Base-by-base conservation (phyloP, 148 eudicot species). In the Simmondsia chinensis region DNA sequence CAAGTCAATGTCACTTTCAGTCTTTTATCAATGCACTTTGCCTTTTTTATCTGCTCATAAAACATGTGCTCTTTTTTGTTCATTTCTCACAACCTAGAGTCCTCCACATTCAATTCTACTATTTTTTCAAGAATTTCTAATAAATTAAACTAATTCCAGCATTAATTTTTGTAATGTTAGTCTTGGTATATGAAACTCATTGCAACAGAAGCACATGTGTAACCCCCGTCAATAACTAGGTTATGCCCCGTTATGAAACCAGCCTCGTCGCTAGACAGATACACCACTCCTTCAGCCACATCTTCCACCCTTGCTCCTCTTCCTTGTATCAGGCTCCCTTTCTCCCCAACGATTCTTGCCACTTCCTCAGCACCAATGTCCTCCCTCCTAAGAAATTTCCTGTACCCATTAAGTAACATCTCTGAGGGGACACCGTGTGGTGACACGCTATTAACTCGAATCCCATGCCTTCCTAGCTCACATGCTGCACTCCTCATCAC, bases 371-470 rank as follows among this genome's bases (percentile, higher is more conserved):
- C 12, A 18, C 38, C 54, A 35, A 78, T 24, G 28, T 72, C 64
- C 5, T 34, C 15, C 12, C 39, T 54, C 19, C 60, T 56, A 0
- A 63, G 45, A 9, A 56, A 52, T 41, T 40, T 60, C 14, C 76
- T 13, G 42, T 34, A 74, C 1, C 72, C 84, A 20, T 42, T 41
- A 20, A 84, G 23, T 4, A 89, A 84, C 84, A 89, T 73, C 46
- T 80, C 84, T 0, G 97, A 55, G 2, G 91, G 78, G 9, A 84
- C 97, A 0, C 85, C 95, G 16, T 80, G 93, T 2, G 97, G 94
- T 3, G 80, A 72, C 13, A 91, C 71, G 33, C 95, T 85, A 40
- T 85, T 91, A 10, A 91, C 95, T 7, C 97, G 61, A 1, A 85
- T 85, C 40, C 88, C 77, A 6, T 91, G 73, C 4, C 14, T 33